Evolutionary conservation across 352 stramenopile species (phyloP), one percentile per base, ranked within the genome.

Genomic region (Blastocystis sp.): DNA sequence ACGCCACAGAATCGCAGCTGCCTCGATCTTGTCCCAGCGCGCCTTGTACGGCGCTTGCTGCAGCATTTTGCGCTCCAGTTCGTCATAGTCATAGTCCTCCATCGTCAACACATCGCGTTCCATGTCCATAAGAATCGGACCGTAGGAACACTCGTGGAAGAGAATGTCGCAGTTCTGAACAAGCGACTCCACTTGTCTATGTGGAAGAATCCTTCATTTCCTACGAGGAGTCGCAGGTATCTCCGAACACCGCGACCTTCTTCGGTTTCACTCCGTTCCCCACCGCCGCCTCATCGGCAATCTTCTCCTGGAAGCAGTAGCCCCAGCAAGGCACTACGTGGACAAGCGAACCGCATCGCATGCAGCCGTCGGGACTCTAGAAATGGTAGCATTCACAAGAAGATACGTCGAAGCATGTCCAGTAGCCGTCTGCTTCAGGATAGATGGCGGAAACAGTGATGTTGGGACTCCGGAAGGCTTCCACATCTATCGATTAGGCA

Each of bases 1-100:
- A 0, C 91, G 91, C 79, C 93, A 89, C 24, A 88, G 85, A 38
- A 89, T 88, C 18, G 91, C 87, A 78, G 92, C 87, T 9, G 72
- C 86, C 0, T 87, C 89, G 0, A 92, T 89, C 14, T 87, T 46
- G 2, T 69, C 72, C 75, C 42, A 89, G 4, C 34, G 61, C 18
- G 14, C 56, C 72, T 27, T 59, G 18, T 18, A 42, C 36, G 7
- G 67, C 44, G 40, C 61, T 46, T 38, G 18, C 48, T 40, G 27
- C 40, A 71, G 32, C 27, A 27, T 4, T 24, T 14, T 6, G 34
- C 44, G 11, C 6, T 65, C 14, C 21, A 81, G 16, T 34, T 81
- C 4, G 1, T 6, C 16, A 14, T 24, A 29, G 1, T 42, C 27
- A 14, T 53, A 56, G 7, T 51, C 42, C 3, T 21, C 14, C 32